A percentile compares a stretch with the other conserved stretches of the same genome.
These are phyloP conservation scores for Pilaira anomala DNA, from an alignment of 192 early-diverging fungal genomes.

Conservation along the genomic window DNA sequence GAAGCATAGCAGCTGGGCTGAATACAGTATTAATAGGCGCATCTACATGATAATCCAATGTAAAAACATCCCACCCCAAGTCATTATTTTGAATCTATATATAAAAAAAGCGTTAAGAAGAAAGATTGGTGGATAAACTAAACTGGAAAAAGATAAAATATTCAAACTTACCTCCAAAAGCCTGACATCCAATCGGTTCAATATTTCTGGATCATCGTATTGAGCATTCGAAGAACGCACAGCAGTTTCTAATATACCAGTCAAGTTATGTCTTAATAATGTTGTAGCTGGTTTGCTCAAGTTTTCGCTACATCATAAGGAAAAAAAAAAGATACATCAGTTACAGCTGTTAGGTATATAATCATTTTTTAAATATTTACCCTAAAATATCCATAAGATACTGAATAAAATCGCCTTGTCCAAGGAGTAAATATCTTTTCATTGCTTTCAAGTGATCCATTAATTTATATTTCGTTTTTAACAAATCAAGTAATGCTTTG, in stretches of 20 bases:
- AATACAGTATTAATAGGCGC: constrained; percentile 86
- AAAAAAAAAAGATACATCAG: constrained; percentile 2
- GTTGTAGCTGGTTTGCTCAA: constrained; percentile 66
- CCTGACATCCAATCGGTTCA: constrained; percentile 76
- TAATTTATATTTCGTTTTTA: constrained; percentile 78
- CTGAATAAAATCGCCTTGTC: constrained; percentile 94
- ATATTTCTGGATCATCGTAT: constrained; percentile 72
- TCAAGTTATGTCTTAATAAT: constrained; percentile 87
- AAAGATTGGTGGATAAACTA: constrained; percentile 1
- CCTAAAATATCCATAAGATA: constrained; percentile 81
- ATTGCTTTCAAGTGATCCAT: constrained; percentile 84
- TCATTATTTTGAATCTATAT: constrained; percentile 54
- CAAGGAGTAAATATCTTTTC: constrained; percentile 86
- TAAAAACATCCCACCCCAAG: constrained; percentile 90
- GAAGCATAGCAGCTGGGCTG: constrained; percentile 64
- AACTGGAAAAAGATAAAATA: background rate
- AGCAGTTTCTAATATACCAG: constrained; percentile 78
- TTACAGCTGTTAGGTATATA: background rate
- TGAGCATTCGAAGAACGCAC: constrained; percentile 88
- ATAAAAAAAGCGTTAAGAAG: constrained; percentile 7
- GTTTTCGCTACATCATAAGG: constrained; percentile 45
- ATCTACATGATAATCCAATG: constrained; percentile 80
- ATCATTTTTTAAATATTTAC: constrained; percentile 35
- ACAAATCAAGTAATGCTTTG: constrained; percentile 69
- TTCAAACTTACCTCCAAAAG: constrained; percentile 56